phyloP scores from a whole-genome alignment of 2,329 filamentous ascomycete species.

The Drechmeria coniospora region DNA sequence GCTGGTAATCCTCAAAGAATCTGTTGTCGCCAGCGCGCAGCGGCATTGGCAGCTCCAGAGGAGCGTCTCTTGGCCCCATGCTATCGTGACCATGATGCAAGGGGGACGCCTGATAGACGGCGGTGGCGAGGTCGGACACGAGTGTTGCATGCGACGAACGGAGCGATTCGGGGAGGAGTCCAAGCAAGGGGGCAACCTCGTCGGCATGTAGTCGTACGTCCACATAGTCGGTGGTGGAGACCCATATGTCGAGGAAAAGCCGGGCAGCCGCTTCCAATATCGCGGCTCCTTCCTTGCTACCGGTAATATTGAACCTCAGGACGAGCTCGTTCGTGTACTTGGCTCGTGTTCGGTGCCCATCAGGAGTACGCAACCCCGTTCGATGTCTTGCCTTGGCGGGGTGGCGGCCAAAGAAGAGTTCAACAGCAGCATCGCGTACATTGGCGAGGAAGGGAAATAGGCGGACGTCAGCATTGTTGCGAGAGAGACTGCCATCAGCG shows the following conservation, averaged over 20 bases:
- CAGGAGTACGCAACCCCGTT: too few relatives aligned
- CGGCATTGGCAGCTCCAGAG: constrained; percentile 15
- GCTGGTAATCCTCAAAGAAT: constrained; percentile 89
- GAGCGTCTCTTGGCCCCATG: too few relatives aligned
- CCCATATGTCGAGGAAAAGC: constrained; percentile 83
- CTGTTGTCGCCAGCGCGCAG: constrained; percentile 44
- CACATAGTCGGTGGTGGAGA: constrained; percentile 64
- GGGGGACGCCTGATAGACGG: constrained; percentile 46
- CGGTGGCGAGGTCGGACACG: constrained; percentile 65
- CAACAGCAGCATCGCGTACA: constrained; percentile 33
- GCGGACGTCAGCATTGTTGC: constrained; percentile 6
- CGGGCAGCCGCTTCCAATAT: constrained; percentile 58
- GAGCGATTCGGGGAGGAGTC: constrained; percentile 60
- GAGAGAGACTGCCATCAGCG: neutral
- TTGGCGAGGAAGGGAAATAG: constrained; percentile 33
- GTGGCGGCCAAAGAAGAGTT: constrained; percentile 33
- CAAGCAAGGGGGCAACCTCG: constrained; percentile 62
- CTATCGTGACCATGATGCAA: too few relatives aligned
- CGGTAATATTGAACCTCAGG: constrained; percentile 68
- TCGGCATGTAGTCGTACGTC: constrained; percentile 69
- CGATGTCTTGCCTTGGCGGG: constrained; percentile 14
- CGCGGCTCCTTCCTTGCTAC: constrained; percentile 49
- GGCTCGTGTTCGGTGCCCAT: too few relatives aligned
- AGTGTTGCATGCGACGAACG: constrained; percentile 57
- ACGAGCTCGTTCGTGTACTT: constrained; percentile 73